Percentiles rank a stretch among this genome's conserved stretches.
Evolutionary conservation across 2,329 filamentous ascomycete genomes (phyloP).

Genomic region (Cadophora gregata): DNA sequence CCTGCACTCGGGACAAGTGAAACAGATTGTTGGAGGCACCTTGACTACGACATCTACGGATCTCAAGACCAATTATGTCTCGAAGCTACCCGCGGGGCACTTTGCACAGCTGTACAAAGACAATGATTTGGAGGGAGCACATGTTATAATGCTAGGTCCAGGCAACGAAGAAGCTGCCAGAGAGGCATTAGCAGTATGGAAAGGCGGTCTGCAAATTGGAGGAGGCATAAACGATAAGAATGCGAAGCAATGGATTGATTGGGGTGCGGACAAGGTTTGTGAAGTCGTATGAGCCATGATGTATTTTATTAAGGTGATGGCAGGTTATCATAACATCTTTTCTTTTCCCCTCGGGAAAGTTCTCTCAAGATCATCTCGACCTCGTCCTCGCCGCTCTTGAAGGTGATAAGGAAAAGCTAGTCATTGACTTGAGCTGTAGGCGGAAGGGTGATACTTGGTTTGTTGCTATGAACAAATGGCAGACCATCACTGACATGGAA

Average conservation of each 20-base stretch:
- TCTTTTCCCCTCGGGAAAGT: conserved; percentile 84
- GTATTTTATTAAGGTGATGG: conserved; percentile 32
- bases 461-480: conserved; percentile 99
- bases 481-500: conserved; percentile 96
- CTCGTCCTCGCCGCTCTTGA: conserved; percentile 75
- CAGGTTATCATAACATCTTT: conserved; percentile 98
- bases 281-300: not conserved
- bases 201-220: conserved; percentile 81
- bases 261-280: conserved; percentile 84
- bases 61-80: conserved; percentile 92
- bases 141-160: conserved; percentile 96
- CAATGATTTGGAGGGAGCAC: conserved; percentile 75
- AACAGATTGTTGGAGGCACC: conserved; percentile 97
- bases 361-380: conserved; percentile 78
- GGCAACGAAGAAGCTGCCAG: conserved; percentile 82
- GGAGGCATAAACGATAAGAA: conserved; percentile 92
- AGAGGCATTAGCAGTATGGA: conserved; percentile 81
- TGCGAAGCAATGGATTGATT: conserved; percentile 83
- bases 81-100: conserved; percentile 78
- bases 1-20: conserved; percentile 94
- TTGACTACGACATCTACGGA: conserved; percentile 69
- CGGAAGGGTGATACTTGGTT: conserved; percentile 78
- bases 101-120: conserved; percentile 84
- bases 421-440: conserved; percentile 94
- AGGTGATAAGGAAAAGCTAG: conserved; percentile 79